These are phyloP conservation scores for Zea mays DNA, from an alignment of 176 grass and related monocot species.

Conservation along the genomic window Zm-B73-REFERENCE-NAM-5.0 NC_050105.1:147214501-147215000, in stretches of 20 bases:
- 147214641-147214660: conserved; percentile 83
- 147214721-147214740: conserved; percentile 60
- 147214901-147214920: conserved; percentile 70
- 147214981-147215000: conserved; percentile 54
- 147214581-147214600: conserved; percentile 85
- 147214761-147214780: conserved; percentile 81
- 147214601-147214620: conserved; percentile 81
- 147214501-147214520: conserved; percentile 91
- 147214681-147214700: conserved; percentile 76
- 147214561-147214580: conserved; percentile 85
- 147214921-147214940: conserved; percentile 84
- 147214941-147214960: conserved; percentile 59
- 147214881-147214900: conserved; percentile 75
- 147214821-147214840: conserved; percentile 61
- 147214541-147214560: conserved; percentile 61
- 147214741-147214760: conserved; percentile 52
- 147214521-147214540: conserved; percentile 71
- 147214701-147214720: conserved; percentile 52
- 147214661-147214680: conserved; percentile 70
- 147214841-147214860: conserved; percentile 74
- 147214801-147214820: conserved; percentile 59
- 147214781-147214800: conserved; percentile 22
- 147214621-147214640: conserved; percentile 52
- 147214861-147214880: conserved; percentile 56
- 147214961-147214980: conserved; percentile 73